Base-by-base conservation (phyloP, 345 rosid species). In the Linum usitatissimum region DNA sequence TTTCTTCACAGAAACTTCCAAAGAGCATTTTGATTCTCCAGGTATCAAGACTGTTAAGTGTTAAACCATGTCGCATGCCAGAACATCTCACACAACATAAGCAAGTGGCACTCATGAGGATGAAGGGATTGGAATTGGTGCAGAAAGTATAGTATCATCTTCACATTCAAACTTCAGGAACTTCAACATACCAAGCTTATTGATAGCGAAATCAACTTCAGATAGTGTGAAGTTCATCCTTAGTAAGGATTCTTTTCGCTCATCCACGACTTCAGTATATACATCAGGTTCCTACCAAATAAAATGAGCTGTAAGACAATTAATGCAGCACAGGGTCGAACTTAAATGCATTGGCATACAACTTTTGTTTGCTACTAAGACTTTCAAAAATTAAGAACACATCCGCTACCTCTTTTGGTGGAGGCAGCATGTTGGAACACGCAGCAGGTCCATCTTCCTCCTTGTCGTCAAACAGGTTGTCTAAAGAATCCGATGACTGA, bases 151-250 rank as follows among this genome's bases (percentile, higher is more conserved):
- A 45, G 51, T 45, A 15, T 7, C 51, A 45, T 45, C 51, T 45
- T 2, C 51, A 10, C 40, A 18, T 30, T 18, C 5, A 57, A 17
- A 28, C 3, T 57, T 36, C 3, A 4, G 10, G 38, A 53, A 62
- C 55, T 64, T 30, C 51, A 48, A 64, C 77, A 57, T 74, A 93
- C 99, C 91, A 59, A 86, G 96, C 70, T 70, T 90, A 59, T 77
- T 81, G 62, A 93, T 70, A 53, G 97, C 97, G 69, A 81, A 73
- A 20, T 90, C 94, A 57, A 90, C 78, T 60, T 84, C 84, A 48
- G 78, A 67, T 30, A 63, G 73, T 8, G 91, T 76, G 76, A 86
- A 93, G 56, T 79, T 76, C 99, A 93, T 93, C 78, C 72, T 63
- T 21, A 84, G 79, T 66, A 93, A 80, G 59, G 80, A 63, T 40